Evolutionary conservation across 208 protist species (phyloP).

Genomic region (Wallacemonas rigidus): DNA sequence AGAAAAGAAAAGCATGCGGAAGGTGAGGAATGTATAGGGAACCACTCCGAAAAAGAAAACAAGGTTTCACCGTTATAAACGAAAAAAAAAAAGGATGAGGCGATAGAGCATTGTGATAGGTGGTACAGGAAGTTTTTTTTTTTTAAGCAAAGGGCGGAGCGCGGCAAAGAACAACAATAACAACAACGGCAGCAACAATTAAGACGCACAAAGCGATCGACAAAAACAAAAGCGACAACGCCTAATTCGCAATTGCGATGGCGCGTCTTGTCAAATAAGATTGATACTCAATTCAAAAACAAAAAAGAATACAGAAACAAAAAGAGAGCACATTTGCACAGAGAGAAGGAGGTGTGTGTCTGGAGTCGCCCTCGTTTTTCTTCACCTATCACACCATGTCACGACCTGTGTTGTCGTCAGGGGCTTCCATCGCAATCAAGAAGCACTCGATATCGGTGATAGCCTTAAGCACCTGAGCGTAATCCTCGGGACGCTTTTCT

Average conservation of each 20-base stretch:
- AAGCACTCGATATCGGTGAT: constrained; percentile 87
- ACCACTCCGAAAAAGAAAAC: constrained; percentile 5
- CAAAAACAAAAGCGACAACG: too few species aligned
- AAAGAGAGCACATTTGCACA: neutral
- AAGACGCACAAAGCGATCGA: neutral
- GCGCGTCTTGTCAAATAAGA: too few species aligned
- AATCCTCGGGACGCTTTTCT: constrained; percentile 68
- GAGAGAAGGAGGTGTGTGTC: constrained; percentile 4
- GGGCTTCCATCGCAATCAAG: constrained; percentile 63
- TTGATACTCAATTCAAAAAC: too few species aligned
- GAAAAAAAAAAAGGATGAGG: constrained; percentile 18
- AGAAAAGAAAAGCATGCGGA: too few species aligned
- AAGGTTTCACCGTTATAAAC: neutral
- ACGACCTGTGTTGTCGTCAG: constrained; percentile 19
- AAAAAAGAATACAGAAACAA: constrained; percentile 10
- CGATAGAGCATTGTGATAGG: constrained; percentile 1
- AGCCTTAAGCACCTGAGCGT: constrained; percentile 87
- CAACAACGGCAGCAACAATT: neutral
- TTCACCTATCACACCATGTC: neutral
- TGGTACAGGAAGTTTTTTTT: neutral
- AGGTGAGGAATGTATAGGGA: constrained; percentile 12
- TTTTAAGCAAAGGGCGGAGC: neutral
- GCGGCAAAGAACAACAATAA: constrained; percentile 16
- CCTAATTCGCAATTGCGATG: too few species aligned
- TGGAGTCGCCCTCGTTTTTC: neutral